Evolutionary conservation across 345 rosid genomes (phyloP), one percentile per base, ranked within the genome.

Genomic region (Gossypium australe): DNA sequence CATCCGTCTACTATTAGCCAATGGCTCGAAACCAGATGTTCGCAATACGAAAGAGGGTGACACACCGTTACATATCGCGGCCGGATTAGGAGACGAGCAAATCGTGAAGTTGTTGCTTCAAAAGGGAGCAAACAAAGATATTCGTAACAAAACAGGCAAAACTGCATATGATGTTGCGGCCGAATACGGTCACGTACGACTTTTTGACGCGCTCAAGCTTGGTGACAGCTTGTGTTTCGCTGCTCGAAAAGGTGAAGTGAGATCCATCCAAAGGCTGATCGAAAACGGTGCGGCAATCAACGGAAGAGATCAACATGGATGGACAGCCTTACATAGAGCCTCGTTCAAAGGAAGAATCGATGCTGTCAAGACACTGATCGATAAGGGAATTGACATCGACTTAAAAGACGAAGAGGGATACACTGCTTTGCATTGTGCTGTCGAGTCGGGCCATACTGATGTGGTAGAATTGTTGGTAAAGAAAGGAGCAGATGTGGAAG

Each of bases 271-370:
- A 18, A 77, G 79, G 70, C 59, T 86, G 74, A 77, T 86, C 2
- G 87, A 88, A 73, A 77, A 74, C 22, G 94, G 94, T 16, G 94
- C 90, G 0, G 58, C 72, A 1, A 79, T 88, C 60, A 85, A 84
- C 9, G 88, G 89, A 7, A 76, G 79, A 9, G 90, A 90, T 70
- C 89, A 85, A 56, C 83, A 86, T 24, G 91, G 94, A 20, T 89
- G 91, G 94, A 89, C 90, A 0, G 90, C 92, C 0, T 77, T 89
- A 61, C 94, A 89, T 29, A 80, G 94, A 62, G 88, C 90, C 2
- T 78, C 88, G 7, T 89, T 88, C 67, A 90, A 87, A 61, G 94
- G 94, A 2, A 82, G 70, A 18, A 66, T 65, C 0, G 90, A 88
- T 0, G 83, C 77, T 0, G 89, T 80, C 7, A 60, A 79, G 73